Conservation (phyloP, 164 flowering plant genomes). For the Sextonia rubra region DNA sequence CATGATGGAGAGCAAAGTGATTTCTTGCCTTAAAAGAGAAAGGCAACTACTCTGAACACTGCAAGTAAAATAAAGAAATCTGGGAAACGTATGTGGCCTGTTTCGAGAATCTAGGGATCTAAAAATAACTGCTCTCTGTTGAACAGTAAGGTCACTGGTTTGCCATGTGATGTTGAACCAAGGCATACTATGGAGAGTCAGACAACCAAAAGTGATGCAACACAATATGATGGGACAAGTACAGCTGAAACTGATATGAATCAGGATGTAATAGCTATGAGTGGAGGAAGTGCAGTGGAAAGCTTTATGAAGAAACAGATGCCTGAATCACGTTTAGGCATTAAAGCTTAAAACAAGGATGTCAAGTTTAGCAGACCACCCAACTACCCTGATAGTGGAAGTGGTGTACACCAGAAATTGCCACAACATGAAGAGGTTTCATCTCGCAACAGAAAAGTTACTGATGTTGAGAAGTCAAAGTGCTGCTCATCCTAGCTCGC, state of each 20-base stretch:
- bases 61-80: conserved; percentile 13
- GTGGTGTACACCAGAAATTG: conserved; percentile 13
- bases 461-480: conserved; percentile 15
- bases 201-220: not conserved
- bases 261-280: not conserved
- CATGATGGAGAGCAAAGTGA: conserved; percentile 15
- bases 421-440: conserved; percentile 16
- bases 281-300: not conserved
- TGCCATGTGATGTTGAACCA: not conserved
- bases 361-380: conserved; percentile 6
- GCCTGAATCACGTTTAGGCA: conserved; percentile 12
- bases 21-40: conserved; percentile 34
- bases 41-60: conserved; percentile 18
- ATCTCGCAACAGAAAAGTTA: conserved; percentile 12
- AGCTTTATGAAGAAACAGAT: not conserved
- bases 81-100: conserved; percentile 11
- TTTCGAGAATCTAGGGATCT: conserved; percentile 14
- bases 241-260: not conserved
- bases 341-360: conserved; percentile 1
- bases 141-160: conserved; percentile 1
- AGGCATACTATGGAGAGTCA: not conserved
- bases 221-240: not conserved
- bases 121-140: conserved; percentile 8
- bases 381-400: conserved; percentile 5
- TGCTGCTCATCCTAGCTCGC: conserved; percentile 11